A percentile compares a stretch with the other conserved stretches of the same genome.
phyloP scores from a whole-genome alignment of 805 yeast genomes.

The Cyberlindnera americana region DNA sequence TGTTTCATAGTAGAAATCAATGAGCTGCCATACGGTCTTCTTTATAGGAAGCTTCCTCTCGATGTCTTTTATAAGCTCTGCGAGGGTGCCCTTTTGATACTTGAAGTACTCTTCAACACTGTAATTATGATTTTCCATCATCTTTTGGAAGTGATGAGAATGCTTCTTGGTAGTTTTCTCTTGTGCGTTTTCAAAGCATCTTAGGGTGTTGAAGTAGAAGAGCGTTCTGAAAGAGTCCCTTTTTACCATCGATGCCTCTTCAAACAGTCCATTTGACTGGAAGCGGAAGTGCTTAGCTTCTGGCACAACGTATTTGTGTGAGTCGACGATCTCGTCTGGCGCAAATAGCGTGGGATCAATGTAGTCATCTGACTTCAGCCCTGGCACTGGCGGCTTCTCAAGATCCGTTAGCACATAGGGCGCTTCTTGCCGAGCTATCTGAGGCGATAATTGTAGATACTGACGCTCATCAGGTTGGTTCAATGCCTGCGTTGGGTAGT shows the following conservation, averaged over 20 bases:
- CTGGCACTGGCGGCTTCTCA: not conserved
- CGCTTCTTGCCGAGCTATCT: too few relatives aligned
- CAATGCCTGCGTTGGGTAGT: too few relatives aligned
- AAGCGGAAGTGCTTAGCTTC: constrained; percentile 14
- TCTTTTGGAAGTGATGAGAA: constrained; percentile 13
- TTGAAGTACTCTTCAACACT: constrained; percentile 19
- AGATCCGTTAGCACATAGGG: not conserved
- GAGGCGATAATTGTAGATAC: too few relatives aligned
- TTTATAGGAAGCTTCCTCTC: constrained; percentile 49
- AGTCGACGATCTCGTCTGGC: constrained; percentile 12
- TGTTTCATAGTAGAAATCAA: constrained; percentile 31
- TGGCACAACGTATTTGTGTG: constrained; percentile 15
- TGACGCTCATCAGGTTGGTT: too few relatives aligned
- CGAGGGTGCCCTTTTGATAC: constrained; percentile 15
- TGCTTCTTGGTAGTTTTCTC: not conserved
- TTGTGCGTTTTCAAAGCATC: constrained; percentile 10
- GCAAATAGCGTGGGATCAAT: constrained; percentile 18
- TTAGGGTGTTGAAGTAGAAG: constrained; percentile 16
- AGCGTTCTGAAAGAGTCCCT: constrained; percentile 20
- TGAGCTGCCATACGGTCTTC: constrained; percentile 50
- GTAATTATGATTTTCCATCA: constrained; percentile 18
- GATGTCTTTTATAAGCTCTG: constrained; percentile 23
- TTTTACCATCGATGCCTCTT: constrained; percentile 13
- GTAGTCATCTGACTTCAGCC: constrained; percentile 7
- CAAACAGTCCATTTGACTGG: constrained; percentile 23